These are phyloP conservation scores for Laburnicola sp. DNA, from an alignment of 2,329 filamentous ascomycete species.

Conservation along the genomic window DNA sequence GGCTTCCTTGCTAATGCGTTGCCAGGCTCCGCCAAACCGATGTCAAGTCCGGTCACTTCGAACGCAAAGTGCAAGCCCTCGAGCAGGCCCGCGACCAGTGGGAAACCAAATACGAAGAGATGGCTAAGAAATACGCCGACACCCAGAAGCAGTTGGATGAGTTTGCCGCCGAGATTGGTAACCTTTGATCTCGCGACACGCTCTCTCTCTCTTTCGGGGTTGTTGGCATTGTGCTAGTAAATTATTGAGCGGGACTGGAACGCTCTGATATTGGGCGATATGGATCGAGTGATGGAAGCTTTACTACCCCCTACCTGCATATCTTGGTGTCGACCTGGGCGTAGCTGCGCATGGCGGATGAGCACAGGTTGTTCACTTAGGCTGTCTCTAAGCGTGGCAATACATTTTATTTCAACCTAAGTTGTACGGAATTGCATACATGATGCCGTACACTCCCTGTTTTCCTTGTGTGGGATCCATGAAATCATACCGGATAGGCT, in stretches of 20 bases:
- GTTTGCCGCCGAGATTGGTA: conserved; percentile 88
- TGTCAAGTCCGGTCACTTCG: conserved; percentile 98
- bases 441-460: background rate
- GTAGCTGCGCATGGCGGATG: conserved; percentile 18
- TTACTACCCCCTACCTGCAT: conserved; percentile 32
- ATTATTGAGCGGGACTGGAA: conserved; percentile 26
- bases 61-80: conserved; percentile 97
- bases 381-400: conserved; percentile 38
- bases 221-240: conserved; percentile 34
- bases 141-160: conserved; percentile 90
- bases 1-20: conserved; percentile 23
- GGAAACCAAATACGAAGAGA: conserved; percentile 98
- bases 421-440: conserved; percentile 4
- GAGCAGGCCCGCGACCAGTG: conserved; percentile 90
- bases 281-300: conserved; percentile 21
- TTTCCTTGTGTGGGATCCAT: too few species aligned
- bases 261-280: conserved; percentile 18
- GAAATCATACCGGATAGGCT: too few species aligned
- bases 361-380: conserved; percentile 33
- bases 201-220: conserved; percentile 30
- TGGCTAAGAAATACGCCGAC: conserved; percentile 82
- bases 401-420: conserved; percentile 19
- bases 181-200: conserved; percentile 66
- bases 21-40: conserved; percentile 94
- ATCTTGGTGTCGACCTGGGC: conserved; percentile 20